phyloP scores from a whole-genome alignment of 2,329 filamentous ascomycete genomes.

The Aspergillus persii region DNA sequence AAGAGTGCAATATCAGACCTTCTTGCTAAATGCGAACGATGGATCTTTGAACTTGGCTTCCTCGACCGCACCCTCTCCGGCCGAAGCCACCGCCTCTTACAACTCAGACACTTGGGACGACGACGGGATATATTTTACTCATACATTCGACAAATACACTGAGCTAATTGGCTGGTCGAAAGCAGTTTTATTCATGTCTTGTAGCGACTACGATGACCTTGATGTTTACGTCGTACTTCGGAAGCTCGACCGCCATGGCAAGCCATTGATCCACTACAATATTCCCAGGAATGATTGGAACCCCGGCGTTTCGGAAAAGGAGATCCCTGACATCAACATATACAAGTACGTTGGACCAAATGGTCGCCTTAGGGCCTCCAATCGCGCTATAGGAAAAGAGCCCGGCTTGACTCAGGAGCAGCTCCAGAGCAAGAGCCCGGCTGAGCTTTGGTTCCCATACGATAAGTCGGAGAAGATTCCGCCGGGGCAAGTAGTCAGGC shows the following conservation, averaged over 20 bases:
- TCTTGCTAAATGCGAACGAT: constrained; percentile 22
- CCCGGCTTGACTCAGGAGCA: background rate
- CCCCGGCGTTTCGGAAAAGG: constrained; percentile 21
- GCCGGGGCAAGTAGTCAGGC: constrained; percentile 40
- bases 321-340: constrained; percentile 22
- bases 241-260: constrained; percentile 44
- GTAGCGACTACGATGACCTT: constrained; percentile 42
- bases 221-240: constrained; percentile 44
- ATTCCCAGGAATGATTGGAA: constrained; percentile 31
- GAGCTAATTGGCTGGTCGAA: constrained; percentile 46
- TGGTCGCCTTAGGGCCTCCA: constrained; percentile 38
- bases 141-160: constrained; percentile 38
- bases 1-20: constrained; percentile 25
- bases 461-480: constrained; percentile 40
- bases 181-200: constrained; percentile 46
- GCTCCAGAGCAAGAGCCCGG: constrained; percentile 14
- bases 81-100: background rate
- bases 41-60: background rate
- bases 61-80: background rate
- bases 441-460: constrained; percentile 37
- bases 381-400: constrained; percentile 32
- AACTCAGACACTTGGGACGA: constrained; percentile 23
- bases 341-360: constrained; percentile 14
- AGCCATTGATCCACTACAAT: constrained; percentile 41
- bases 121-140: constrained; percentile 36